phyloP scores from a whole-genome alignment of 2,329 filamentous ascomycete species.

The Claviceps fusiformis region DNA sequence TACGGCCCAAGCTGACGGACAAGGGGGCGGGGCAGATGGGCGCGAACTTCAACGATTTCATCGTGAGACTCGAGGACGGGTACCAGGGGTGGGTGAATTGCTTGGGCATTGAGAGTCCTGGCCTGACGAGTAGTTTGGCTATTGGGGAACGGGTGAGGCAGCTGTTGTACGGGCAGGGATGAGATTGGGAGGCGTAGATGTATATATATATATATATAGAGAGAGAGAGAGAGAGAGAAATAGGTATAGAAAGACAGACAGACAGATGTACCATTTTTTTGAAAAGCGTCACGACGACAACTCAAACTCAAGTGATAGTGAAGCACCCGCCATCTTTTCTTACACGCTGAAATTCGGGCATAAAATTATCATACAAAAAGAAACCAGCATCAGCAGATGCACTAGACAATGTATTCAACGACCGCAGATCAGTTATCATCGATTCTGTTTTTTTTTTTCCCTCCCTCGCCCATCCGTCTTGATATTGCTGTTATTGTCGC shows the following conservation, averaged over 20 bases:
- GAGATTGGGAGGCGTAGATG: background rate
- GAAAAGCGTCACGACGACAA: background rate
- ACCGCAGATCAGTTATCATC: background rate
- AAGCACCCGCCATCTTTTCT: background rate
- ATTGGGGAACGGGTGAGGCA: conserved; percentile 63
- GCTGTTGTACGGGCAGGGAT: conserved; percentile 28
- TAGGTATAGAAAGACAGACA: background rate
- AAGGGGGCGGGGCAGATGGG: conserved; percentile 47
- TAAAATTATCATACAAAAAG: background rate
- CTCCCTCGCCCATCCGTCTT: background rate
- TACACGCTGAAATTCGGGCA: background rate
- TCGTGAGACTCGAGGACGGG: conserved; percentile 63
- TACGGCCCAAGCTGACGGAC: conserved; percentile 66
- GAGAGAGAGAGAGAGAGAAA: background rate
- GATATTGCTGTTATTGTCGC: background rate
- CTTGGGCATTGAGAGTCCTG: conserved; percentile 85
- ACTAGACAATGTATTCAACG: background rate
- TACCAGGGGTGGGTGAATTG: conserved; percentile 78
- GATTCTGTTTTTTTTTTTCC: no score
- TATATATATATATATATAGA: background rate
- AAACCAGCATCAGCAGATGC: background rate
- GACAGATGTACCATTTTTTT: background rate
- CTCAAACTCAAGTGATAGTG: background rate
- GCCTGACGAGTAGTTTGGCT: conserved; percentile 73
- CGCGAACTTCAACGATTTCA: conserved; percentile 70